A percentile compares a stretch with the other conserved stretches of the same genome.
Evolutionary conservation across 1,284 basidiomycete genomes (phyloP).

Genomic region (Spongispora temasekensis): DNA sequence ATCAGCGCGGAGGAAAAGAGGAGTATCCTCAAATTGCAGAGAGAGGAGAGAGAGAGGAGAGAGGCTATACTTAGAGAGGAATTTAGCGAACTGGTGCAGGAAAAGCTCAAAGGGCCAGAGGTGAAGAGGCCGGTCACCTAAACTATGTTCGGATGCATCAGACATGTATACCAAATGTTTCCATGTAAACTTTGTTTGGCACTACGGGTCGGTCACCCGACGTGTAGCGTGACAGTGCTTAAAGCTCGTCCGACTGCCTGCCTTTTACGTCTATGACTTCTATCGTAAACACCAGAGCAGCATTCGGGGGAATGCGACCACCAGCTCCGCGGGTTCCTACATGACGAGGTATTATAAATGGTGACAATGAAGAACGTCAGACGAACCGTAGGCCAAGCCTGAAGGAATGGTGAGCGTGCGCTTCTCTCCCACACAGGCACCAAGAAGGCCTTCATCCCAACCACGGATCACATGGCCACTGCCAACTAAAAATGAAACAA

Average conservation of each 20-base stretch:
- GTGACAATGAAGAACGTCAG: background rate
- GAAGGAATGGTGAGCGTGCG: slow-evolving; percentile 88
- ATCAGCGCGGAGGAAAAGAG: slow-evolving; percentile 98
- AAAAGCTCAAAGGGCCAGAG: slow-evolving; percentile 59
- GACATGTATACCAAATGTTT: background rate
- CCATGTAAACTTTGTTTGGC: background rate
- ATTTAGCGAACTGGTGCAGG: slow-evolving; percentile 77
- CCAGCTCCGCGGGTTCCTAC: slow-evolving; percentile 77
- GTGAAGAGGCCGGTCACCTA: slow-evolving; percentile 16
- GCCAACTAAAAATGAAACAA: slow-evolving; percentile 54
- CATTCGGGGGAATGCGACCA: slow-evolving; percentile 76
- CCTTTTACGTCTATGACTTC: slow-evolving; percentile 66
- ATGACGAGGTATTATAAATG: slow-evolving; percentile 5
- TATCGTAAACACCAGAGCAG: slow-evolving; percentile 88
- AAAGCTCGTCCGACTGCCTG: slow-evolving; percentile 42
- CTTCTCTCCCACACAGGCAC: slow-evolving; percentile 92
- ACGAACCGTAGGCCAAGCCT: slow-evolving; percentile 78
- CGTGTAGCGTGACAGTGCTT: background rate
- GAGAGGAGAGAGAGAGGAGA: slow-evolving; percentile 88
- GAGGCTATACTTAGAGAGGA: slow-evolving; percentile 81
- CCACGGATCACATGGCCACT: slow-evolving; percentile 80
- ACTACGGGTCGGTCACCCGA: background rate
- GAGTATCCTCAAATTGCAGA: slow-evolving; percentile 89
- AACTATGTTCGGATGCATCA: slow-evolving; percentile 1
- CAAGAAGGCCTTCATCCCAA: slow-evolving; percentile 77